Percentiles rank a stretch among this genome's conserved stretches.
Conservation (phyloP, 495 filamentous ascomycete species). For the Endocarpon pusillum region DNA sequence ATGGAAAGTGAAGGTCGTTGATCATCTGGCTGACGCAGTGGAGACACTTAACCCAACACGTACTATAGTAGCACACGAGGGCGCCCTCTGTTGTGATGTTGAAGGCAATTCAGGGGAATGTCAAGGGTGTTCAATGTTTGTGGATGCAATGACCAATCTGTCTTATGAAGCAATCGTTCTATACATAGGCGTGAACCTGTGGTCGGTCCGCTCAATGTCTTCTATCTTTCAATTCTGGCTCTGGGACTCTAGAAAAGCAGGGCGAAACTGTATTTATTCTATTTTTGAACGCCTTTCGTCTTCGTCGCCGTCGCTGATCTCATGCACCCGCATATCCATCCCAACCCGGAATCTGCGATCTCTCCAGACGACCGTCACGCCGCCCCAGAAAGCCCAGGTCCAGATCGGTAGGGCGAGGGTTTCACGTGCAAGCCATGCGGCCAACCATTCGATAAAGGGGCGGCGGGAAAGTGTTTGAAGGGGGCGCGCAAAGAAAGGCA, state of each 20-base stretch:
- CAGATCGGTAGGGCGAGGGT: constrained; percentile 71
- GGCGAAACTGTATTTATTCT: no score
- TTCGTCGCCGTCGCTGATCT: constrained; percentile 25
- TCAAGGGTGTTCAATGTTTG: no score
- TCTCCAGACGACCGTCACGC: constrained; percentile 71
- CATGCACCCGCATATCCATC: constrained; percentile 62
- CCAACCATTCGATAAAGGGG: constrained; percentile 51
- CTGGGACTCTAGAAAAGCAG: no score
- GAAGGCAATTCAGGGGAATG: no score
- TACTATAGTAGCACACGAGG: no score
- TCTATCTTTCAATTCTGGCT: no score
- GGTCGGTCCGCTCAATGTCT: no score
- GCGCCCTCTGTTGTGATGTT: no score
- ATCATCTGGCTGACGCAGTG: no score
- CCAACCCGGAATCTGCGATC: constrained; percentile 68
- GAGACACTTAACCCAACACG: no score
- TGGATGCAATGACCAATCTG: constrained; percentile 6
- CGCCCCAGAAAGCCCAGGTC: constrained; percentile 68
- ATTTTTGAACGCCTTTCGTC: no score
- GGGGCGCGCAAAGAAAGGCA: constrained; percentile 48
- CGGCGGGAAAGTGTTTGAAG: constrained; percentile 25
- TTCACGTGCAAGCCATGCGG: constrained; percentile 78
- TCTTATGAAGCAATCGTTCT: neutral
- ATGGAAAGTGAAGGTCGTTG: no score
- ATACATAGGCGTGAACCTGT: neutral